Evolutionary conservation across 108 stramenopile species (phyloP).

Genomic region (Thalassiosira profunda): DNA sequence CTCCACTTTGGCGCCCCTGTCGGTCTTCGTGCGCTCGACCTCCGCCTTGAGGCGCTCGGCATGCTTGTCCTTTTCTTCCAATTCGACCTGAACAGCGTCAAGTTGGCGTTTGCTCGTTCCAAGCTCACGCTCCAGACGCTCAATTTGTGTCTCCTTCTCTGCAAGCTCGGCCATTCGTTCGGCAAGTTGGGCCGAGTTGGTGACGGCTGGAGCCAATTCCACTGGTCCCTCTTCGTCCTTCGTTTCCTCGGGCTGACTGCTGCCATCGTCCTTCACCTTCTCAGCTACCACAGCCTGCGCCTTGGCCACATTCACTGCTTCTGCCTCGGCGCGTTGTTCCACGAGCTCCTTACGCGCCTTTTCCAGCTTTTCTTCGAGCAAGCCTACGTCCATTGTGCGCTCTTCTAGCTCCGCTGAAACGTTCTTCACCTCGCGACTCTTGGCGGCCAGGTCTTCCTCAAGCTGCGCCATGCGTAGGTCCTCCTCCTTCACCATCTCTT

Average conservation of each 20-base stretch:
- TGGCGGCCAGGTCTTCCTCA: conserved; percentile 36
- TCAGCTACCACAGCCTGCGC: neutral
- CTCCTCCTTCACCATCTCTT: conserved; percentile 19
- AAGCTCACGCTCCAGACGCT: conserved; percentile 36
- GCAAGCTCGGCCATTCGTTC: conserved; percentile 13
- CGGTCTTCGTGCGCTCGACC: conserved; percentile 19
- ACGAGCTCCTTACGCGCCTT: conserved; percentile 16
- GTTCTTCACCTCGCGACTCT: conserved; percentile 30
- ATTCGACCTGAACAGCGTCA: conserved; percentile 20
- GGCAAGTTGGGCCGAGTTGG: neutral
- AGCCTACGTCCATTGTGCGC: conserved; percentile 21
- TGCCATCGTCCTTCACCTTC: no score
- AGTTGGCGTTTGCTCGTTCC: conserved; percentile 29
- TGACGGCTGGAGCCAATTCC: no score
- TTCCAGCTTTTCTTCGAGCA: conserved; percentile 30
- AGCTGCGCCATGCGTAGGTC: conserved; percentile 13
- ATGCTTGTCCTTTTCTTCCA: conserved; percentile 33
- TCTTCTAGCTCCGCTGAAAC: conserved; percentile 30
- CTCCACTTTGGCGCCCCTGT: conserved; percentile 23
- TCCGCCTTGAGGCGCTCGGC: conserved; percentile 32
- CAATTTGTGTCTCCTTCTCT: conserved; percentile 26
- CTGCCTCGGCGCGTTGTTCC: conserved; percentile 9
- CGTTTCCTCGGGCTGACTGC: no score
- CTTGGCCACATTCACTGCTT: conserved; percentile 9
- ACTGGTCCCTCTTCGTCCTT: no score